Evolutionary conservation across 805 yeast genomes (phyloP).

Genomic region (Ogataea corticis): DNA sequence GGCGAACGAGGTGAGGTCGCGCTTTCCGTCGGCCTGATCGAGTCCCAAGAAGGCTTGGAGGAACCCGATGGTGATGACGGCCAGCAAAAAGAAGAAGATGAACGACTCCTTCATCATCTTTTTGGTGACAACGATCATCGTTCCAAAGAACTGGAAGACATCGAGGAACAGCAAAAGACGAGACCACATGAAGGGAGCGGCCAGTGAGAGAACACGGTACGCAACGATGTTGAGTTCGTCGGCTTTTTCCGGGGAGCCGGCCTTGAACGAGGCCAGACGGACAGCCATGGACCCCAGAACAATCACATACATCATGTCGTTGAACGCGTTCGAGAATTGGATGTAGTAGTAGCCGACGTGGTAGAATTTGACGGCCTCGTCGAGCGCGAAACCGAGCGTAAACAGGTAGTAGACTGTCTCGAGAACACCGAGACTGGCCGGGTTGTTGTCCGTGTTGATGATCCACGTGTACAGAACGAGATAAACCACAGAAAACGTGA

Average conservation of each 20-base stretch:
- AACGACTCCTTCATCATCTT: slow-evolving; percentile 86
- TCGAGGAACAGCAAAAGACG: slow-evolving; percentile 75
- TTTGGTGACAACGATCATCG: slow-evolving; percentile 81
- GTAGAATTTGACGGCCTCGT: slow-evolving; percentile 69
- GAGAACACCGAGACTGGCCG: slow-evolving; percentile 37
- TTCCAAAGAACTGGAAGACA: slow-evolving; percentile 80
- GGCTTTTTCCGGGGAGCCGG: slow-evolving; percentile 27
- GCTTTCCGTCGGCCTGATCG: slow-evolving; percentile 83
- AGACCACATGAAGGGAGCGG: slow-evolving; percentile 87
- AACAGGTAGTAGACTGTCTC: slow-evolving; percentile 64
- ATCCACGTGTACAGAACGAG: slow-evolving; percentile 61
- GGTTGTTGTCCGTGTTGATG: slow-evolving; percentile 56
- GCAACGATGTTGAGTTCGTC: slow-evolving; percentile 38
- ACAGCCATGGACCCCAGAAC: slow-evolving; percentile 53
- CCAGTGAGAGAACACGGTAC: slow-evolving; percentile 71
- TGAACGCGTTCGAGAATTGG: slow-evolving; percentile 79
- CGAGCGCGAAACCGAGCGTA: slow-evolving; percentile 64
- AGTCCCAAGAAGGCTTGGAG: slow-evolving; percentile 84
- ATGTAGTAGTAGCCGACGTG: slow-evolving; percentile 74
- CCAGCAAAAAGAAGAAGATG: slow-evolving; percentile 74
- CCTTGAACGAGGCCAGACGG: slow-evolving; percentile 46
- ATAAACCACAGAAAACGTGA: slow-evolving; percentile 63
- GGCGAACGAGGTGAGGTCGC: slow-evolving; percentile 69
- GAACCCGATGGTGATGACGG: slow-evolving; percentile 74
- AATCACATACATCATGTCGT: slow-evolving; percentile 64